These are phyloP conservation scores for Suhomyces panamericanus DNA, from an alignment of 1,139 yeast genomes.

Conservation along the genomic window DNA sequence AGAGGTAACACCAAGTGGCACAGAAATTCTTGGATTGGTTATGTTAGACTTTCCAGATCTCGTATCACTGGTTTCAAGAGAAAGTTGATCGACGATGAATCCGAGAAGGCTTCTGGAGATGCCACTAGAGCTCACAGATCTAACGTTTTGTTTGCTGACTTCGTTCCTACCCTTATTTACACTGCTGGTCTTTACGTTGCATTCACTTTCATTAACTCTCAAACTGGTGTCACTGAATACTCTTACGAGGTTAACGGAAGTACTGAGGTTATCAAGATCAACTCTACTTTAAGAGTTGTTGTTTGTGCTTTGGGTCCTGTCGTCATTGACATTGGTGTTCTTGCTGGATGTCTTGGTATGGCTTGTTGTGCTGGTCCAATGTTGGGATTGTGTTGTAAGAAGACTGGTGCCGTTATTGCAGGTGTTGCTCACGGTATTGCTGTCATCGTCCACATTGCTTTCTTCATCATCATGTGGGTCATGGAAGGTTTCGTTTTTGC, in stretches of 20 bases:
- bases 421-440: constrained; percentile 96
- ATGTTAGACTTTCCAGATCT: constrained; percentile 91
- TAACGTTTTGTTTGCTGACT: constrained; percentile 82
- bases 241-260: constrained; percentile 28
- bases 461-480: constrained; percentile 97
- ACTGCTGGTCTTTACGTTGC: constrained; percentile 93
- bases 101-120: constrained; percentile 95
- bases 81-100: constrained; percentile 79
- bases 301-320: constrained; percentile 93
- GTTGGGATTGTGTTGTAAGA: constrained; percentile 93
- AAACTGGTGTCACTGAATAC: constrained; percentile 79
- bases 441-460: constrained; percentile 77
- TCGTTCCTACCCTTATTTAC: constrained; percentile 78
- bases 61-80: constrained; percentile 98
- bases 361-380: constrained; percentile 98
- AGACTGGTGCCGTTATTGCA: constrained; percentile 96
- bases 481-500: constrained; percentile 89
- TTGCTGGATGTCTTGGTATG: constrained; percentile 69
- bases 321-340: constrained; percentile 82
- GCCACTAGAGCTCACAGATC: constrained; percentile 91
- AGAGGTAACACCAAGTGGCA: constrained; percentile 99
- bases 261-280: constrained; percentile 52
- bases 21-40: constrained; percentile 99
- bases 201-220: constrained; percentile 91
- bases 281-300: constrained; percentile 80